Conservation (phyloP, 306 rosid species). For the Canavalia ensiformis region DNA sequence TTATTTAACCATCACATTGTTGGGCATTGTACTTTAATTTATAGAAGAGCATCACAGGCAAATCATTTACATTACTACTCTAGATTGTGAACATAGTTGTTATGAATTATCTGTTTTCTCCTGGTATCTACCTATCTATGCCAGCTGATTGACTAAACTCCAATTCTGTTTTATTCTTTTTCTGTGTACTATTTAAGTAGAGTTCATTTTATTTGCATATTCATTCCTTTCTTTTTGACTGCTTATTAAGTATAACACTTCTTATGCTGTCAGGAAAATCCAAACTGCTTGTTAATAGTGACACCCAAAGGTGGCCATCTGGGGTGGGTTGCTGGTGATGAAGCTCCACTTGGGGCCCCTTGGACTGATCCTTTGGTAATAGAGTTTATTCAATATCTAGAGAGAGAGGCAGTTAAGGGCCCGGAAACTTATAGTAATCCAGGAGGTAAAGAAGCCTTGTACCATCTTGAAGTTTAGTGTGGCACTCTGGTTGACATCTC, state of each 20-base stretch:
- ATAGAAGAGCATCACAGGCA: neutral
- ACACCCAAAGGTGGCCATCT: slow-evolving; percentile 96
- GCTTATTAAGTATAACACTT: slow-evolving; percentile 3
- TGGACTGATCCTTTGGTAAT: slow-evolving; percentile 90
- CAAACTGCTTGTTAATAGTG: slow-evolving; percentile 86
- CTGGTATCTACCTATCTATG: neutral
- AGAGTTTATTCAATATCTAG: slow-evolving; percentile 81
- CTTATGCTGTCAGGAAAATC: slow-evolving; percentile 71
- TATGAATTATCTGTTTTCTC: slow-evolving; percentile 1
- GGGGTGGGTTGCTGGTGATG: slow-evolving; percentile 95
- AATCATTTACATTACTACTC: neutral
- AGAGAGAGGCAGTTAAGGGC: slow-evolving; percentile 52
- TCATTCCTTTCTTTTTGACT: neutral
- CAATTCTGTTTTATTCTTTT: neutral
- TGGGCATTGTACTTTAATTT: neutral
- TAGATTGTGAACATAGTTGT: slow-evolving; percentile 11
- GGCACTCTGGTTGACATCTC: neutral
- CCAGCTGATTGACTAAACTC: slow-evolving; percentile 10
- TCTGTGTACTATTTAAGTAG: neutral
- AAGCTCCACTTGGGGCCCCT: slow-evolving; percentile 84
- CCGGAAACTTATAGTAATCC: slow-evolving; percentile 27
- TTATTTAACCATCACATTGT: slow-evolving; percentile 25
- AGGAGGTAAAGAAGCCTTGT: slow-evolving; percentile 46
- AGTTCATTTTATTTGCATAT: neutral
- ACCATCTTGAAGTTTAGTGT: slow-evolving; percentile 57